phyloP scores from a whole-genome alignment of 495 filamentous ascomycete genomes.

The Daldinia bambusicola region DNA sequence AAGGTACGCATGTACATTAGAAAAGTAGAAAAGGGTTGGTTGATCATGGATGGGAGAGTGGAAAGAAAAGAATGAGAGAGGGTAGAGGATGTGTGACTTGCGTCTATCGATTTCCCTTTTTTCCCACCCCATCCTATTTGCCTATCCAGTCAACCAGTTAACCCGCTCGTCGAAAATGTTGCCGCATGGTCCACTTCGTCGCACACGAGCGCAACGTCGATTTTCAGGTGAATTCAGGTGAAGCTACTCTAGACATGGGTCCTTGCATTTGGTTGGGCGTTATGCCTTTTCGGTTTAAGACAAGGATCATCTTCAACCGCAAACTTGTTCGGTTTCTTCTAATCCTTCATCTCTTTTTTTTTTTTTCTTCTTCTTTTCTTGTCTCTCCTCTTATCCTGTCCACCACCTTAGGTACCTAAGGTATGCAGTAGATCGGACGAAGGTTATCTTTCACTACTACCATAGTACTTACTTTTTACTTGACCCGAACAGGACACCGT shows the following conservation, averaged over 20 bases:
- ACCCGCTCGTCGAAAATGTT: constrained; percentile 37
- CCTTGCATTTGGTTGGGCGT: constrained; percentile 17
- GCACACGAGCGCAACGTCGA: constrained; percentile 41
- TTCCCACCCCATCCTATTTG: constrained; percentile 8
- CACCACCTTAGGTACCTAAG: background rate
- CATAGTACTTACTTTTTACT: background rate
- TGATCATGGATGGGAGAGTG: constrained; percentile 15
- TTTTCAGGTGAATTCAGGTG: constrained; percentile 48
- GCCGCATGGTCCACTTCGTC: constrained; percentile 35
- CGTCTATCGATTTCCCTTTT: constrained; percentile 21
- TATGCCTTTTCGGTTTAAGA: constrained; percentile 4
- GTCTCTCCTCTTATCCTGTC: constrained; percentile 3
- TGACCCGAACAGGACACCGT: constrained; percentile 39
- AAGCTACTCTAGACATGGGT: constrained; percentile 40
- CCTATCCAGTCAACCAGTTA: constrained; percentile 28
- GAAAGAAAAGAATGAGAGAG: no score
- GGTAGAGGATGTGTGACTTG: constrained; percentile 15
- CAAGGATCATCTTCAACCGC: background rate
- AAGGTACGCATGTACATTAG: background rate
- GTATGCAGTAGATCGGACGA: constrained; percentile 34
- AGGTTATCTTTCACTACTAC: constrained; percentile 17
- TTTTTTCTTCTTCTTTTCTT: background rate
- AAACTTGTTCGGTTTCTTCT: constrained; percentile 1
- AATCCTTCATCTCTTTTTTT: background rate
- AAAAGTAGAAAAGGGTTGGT: constrained; percentile 10